These are phyloP conservation scores for Aegilops speltoides DNA, from an alignment of 176 grass and related monocot genomes.

Conservation along the genomic window DNA sequence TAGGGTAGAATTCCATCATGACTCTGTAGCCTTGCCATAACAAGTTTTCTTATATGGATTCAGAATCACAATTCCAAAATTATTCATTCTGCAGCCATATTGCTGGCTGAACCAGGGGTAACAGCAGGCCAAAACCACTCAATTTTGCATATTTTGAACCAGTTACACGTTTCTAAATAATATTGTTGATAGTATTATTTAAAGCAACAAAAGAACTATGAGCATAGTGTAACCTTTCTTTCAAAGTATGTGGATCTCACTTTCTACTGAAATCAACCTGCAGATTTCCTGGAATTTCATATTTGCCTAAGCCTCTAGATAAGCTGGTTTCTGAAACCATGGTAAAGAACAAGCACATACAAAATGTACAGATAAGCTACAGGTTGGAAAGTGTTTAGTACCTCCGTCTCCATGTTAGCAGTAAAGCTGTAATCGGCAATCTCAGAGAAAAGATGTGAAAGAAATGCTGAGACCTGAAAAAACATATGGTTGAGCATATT, in stretches of 20 bases:
- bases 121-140: neutral
- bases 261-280: constrained; percentile 11
- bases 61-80: neutral
- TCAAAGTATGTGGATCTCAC: constrained; percentile 1
- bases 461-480: constrained; percentile 80
- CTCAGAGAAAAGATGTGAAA: constrained; percentile 85
- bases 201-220: constrained; percentile 12
- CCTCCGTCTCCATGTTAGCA: constrained; percentile 97
- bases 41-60: neutral
- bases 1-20: neutral
- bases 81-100: neutral
- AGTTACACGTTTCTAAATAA: neutral
- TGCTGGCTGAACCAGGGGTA: neutral
- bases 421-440: constrained; percentile 88
- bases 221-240: neutral
- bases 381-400: constrained; percentile 40
- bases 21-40: neutral
- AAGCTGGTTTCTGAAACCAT: constrained; percentile 21
- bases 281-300: constrained; percentile 9
- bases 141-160: constrained; percentile 2
- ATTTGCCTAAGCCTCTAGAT: neutral
- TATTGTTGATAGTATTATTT: constrained; percentile 16
- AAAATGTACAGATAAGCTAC: neutral
- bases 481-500: constrained; percentile 20
- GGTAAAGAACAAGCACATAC: constrained; percentile 17